Base-by-base conservation (phyloP, 108 stramenopile genomes). In the Cyclostephanos invisitatus region DNA sequence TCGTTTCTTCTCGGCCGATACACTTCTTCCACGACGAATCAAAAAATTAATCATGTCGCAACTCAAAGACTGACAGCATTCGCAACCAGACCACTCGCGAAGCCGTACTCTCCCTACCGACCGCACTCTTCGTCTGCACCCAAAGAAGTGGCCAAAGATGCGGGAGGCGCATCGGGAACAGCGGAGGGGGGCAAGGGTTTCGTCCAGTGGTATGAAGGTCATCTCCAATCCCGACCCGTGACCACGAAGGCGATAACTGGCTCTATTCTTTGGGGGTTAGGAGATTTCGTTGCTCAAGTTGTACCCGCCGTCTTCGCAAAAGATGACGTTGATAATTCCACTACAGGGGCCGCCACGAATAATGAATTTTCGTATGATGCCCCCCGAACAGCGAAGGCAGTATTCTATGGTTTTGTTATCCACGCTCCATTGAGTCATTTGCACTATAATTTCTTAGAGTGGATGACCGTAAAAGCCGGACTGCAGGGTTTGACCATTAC, bases 401-500 rank as follows among this genome's bases (percentile, higher is more conserved):
- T 80, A 11, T 35, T 81, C 37, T 92, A 84, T 75, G 91, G 91
- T 14, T 86, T 86, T 74, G 78, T 68, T 21, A 70, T 92, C 36
- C 91, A 92, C 69, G 91, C 91, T 27, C 91, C 91, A 8, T 42
- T 83, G 3, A 70, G 74, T 28, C 91, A 92, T 77, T 24, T 86
- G 12, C 91, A 92, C 68, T 92, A 68, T 70, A 89, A 92, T 74
- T 88, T 92, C 71, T 71, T 92, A 57, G 91, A 92, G 56, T 92
- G 85, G 84, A 73, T 92, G 88, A 87, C 88, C 5, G 69, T 83
- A 0, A 64, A 67, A 48, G 73, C 69, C n/a, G 86, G 86, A 37
- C 59, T 88, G 27, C 66, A 70, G 21, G 88, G 91, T 2, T 46
- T 86, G 32, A 55, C 50, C 14, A 80, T 86, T 65, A 84, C 91